Evolutionary conservation across 1,139 yeast genomes (phyloP).

Genomic region (Magnusiomyces magnusii): DNA sequence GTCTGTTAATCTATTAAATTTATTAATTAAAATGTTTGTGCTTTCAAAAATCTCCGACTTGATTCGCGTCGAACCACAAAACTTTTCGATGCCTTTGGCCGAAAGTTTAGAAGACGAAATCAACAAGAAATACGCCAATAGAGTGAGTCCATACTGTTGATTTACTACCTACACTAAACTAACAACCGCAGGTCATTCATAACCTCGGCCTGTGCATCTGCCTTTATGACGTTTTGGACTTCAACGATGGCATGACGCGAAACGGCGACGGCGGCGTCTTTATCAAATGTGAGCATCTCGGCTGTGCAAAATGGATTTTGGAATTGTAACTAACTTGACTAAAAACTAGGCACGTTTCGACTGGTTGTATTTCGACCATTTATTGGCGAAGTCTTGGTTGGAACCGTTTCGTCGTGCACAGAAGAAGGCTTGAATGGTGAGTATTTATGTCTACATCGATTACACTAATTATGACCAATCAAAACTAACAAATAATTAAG

Average conservation of each 20-base stretch:
- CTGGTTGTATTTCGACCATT: constrained; percentile 86
- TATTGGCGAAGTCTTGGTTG: constrained; percentile 87
- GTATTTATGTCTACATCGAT: neutral
- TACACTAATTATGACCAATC: neutral
- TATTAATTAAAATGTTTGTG: constrained; percentile 81
- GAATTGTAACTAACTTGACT: too few relatives aligned
- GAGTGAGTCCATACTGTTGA: too few relatives aligned
- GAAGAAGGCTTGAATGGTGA: constrained; percentile 71
- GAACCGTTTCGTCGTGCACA: constrained; percentile 86
- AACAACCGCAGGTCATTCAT: constrained; percentile 55
- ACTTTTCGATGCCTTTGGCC: constrained; percentile 63
- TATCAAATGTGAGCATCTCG: constrained; percentile 43
- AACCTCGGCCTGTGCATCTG: constrained; percentile 79
- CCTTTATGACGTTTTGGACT: constrained; percentile 71
- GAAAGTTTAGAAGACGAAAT: constrained; percentile 73
- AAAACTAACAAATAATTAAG: constrained; percentile 14
- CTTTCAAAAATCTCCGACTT: constrained; percentile 73
- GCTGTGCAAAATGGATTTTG: too few relatives aligned
- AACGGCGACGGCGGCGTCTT: constrained; percentile 97
- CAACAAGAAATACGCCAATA: constrained; percentile 77
- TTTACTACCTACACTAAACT: too few relatives aligned
- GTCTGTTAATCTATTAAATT: too few relatives aligned
- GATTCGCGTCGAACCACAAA: constrained; percentile 80
- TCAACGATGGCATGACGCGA: constrained; percentile 79
- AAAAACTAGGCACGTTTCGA: constrained; percentile 57